phyloP scores from a whole-genome alignment of 495 filamentous ascomycete genomes.

The Hypoxylon fragiforme region DNA sequence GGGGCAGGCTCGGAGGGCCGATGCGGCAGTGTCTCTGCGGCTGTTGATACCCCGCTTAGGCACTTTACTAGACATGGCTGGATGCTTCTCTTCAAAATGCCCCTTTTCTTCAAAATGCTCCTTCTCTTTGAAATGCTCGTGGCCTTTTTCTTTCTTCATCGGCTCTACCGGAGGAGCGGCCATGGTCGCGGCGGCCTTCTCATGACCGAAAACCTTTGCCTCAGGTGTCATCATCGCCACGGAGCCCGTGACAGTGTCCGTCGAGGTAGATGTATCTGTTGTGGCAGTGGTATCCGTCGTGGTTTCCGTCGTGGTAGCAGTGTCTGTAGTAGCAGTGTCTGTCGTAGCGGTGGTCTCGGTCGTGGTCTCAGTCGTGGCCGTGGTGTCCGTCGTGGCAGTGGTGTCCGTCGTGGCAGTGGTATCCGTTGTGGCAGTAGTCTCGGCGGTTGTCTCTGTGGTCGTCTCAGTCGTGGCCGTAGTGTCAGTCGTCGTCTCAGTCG shows the following conservation, averaged over 20 bases:
- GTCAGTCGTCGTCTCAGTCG: too few species aligned
- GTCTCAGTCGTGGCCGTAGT: too few species aligned
- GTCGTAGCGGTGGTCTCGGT: too few species aligned
- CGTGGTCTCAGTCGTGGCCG: too few species aligned
- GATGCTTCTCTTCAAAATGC: not conserved
- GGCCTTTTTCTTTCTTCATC: not conserved
- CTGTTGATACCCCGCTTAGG: not conserved
- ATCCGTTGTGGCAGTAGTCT: too few species aligned
- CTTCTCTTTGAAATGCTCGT: not conserved
- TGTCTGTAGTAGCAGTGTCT: too few species aligned
- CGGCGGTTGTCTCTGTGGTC: too few species aligned
- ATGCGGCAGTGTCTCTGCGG: slow-evolving; percentile 2
- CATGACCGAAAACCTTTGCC: too few species aligned
- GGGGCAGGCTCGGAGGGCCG: slow-evolving; percentile 50
- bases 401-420: not conserved
- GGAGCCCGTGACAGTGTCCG: too few species aligned
- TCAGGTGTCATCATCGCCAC: not conserved
- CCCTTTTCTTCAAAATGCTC: not conserved
- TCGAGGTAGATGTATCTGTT: not conserved
- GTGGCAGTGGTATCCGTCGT: not conserved
- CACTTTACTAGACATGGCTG: not conserved
- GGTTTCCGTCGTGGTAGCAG: too few species aligned
- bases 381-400: not conserved
- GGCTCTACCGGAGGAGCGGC: not conserved
- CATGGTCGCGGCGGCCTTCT: not conserved